phyloP scores from a whole-genome alignment of 306 rosid species.

The Pyrus communis region DNA sequence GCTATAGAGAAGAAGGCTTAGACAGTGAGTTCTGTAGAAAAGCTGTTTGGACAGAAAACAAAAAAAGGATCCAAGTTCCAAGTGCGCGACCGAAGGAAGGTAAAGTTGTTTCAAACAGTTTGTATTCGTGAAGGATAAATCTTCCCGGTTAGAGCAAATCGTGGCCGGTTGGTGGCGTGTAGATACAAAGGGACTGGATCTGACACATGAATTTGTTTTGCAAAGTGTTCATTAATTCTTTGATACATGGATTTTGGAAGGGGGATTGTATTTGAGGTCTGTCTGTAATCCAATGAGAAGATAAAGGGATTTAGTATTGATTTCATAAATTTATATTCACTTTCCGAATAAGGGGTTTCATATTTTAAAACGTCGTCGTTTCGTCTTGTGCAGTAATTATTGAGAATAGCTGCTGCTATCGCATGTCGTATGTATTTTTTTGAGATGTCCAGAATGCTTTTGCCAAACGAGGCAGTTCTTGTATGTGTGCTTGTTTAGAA shows the following conservation, averaged over 20 bases:
- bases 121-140: not conserved
- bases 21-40: slow-evolving; percentile 13
- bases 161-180: slow-evolving; percentile 22
- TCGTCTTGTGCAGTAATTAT: not conserved
- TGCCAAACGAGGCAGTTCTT: not conserved
- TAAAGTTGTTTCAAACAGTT: slow-evolving; percentile 3
- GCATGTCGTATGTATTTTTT: not conserved
- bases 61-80: not conserved
- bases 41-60: slow-evolving; percentile 8
- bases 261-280: slow-evolving; percentile 20
- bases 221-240: slow-evolving; percentile 30
- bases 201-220: slow-evolving; percentile 25
- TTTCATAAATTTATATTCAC: slow-evolving; percentile 11
- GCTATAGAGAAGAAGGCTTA: slow-evolving; percentile 14
- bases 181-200: slow-evolving; percentile 34
- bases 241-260: slow-evolving; percentile 23
- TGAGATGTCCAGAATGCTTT: not conserved
- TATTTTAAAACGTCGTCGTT: not conserved
- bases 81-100: not conserved
- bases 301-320: slow-evolving; percentile 12
- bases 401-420: not conserved
- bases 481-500: not conserved
- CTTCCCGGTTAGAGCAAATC: not conserved
- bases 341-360: slow-evolving; percentile 24
- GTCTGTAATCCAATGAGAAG: slow-evolving; percentile 18